A percentile compares a stretch with the other conserved stretches of the same genome.
These are phyloP conservation scores for Malus hybrid DNA, from an alignment of 331 rosid genomes.

Conservation along the genomic window DNA sequence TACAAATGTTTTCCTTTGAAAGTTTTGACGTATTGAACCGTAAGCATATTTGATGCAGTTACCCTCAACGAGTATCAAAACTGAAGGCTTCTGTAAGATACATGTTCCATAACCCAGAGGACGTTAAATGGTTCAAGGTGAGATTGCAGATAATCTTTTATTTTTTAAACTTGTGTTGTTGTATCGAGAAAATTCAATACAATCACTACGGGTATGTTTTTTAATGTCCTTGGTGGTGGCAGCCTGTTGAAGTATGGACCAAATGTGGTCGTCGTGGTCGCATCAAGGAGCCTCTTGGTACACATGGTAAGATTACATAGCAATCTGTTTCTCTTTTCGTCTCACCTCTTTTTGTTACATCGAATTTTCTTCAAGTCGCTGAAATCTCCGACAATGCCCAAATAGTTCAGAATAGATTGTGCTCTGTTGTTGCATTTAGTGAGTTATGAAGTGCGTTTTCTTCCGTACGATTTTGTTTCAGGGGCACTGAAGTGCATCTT, in stretches of 20 bases:
- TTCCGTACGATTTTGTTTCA: constrained; percentile 4
- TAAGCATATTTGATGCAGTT: constrained; percentile 52
- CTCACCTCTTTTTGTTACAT: too few relatives aligned
- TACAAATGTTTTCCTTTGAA: background rate
- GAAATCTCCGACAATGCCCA: too few relatives aligned
- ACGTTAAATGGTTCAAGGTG: constrained; percentile 93
- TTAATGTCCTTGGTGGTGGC: constrained; percentile 36
- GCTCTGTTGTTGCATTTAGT: background rate
- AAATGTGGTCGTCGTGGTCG: constrained; percentile 91
- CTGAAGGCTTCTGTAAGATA: constrained; percentile 71
- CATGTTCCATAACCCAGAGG: constrained; percentile 94
- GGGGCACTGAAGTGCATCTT: constrained; percentile 83
- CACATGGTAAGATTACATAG: constrained; percentile 61
- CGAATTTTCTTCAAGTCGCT: too few relatives aligned
- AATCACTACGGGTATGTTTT: constrained; percentile 9
- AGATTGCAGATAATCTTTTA: constrained; percentile 4
- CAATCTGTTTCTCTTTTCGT: too few relatives aligned
- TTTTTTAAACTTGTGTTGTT: background rate
- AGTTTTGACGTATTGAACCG: background rate
- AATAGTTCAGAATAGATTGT: background rate
- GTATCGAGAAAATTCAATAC: background rate
- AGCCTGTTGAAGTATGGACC: constrained; percentile 90
- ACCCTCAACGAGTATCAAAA: constrained; percentile 92
- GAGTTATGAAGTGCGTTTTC: background rate
- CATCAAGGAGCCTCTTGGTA: constrained; percentile 90